phyloP scores from a whole-genome alignment of 129 eudicot genomes.

The Escallonia herrerae region DNA sequence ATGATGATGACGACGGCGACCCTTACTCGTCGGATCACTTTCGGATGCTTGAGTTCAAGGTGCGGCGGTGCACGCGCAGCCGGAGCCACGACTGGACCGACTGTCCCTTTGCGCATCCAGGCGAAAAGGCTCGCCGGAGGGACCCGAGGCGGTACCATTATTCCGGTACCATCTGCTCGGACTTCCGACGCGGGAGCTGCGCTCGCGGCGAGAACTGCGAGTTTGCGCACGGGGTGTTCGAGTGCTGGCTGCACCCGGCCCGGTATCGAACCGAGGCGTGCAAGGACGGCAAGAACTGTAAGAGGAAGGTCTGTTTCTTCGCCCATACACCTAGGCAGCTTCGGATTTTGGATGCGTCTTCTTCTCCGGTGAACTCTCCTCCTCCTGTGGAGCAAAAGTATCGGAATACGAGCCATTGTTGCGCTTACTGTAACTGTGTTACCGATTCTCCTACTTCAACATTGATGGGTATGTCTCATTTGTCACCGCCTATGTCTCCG shows the following conservation, averaged over 20 bases:
- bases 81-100: slow-evolving; percentile 87
- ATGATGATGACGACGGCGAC: slow-evolving; percentile 40
- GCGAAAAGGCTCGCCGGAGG: slow-evolving; percentile 78
- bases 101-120: slow-evolving; percentile 86
- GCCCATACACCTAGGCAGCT: slow-evolving; percentile 70
- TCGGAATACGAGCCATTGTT: slow-evolving; percentile 20
- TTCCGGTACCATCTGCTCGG: slow-evolving; percentile 52
- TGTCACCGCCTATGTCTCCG: slow-evolving; percentile 37
- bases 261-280: slow-evolving; percentile 78
- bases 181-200: slow-evolving; percentile 64
- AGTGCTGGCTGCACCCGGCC: slow-evolving; percentile 82
- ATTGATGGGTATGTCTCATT: slow-evolving; percentile 21
- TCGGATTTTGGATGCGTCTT: slow-evolving; percentile 29
- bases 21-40: slow-evolving; percentile 66
- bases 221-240: slow-evolving; percentile 78
- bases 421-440: slow-evolving; percentile 27
- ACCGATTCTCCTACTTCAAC: slow-evolving; percentile 55
- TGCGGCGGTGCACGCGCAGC: slow-evolving; percentile 67
- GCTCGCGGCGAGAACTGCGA: slow-evolving; percentile 61
- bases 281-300: slow-evolving; percentile 72
- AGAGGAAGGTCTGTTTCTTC: slow-evolving; percentile 69
- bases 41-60: slow-evolving; percentile 80
- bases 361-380: slow-evolving; percentile 10
- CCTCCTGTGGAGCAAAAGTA: slow-evolving; percentile 5
- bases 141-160: slow-evolving; percentile 62